Base-by-base conservation (phyloP, 1,284 basidiomycete genomes). In the Gymnopus androsaceus region DNA sequence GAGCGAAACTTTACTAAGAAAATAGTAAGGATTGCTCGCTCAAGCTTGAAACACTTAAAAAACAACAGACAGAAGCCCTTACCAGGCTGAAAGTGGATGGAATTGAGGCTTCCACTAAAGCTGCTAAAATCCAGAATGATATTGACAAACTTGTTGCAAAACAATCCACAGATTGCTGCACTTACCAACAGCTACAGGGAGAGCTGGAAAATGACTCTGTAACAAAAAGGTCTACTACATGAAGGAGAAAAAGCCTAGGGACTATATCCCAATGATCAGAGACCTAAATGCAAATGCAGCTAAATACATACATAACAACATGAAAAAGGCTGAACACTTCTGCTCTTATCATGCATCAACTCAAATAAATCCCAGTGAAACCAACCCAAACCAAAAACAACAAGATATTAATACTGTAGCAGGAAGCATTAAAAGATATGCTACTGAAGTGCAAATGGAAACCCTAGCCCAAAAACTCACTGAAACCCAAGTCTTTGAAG, bases 391-490 rank as follows among this genome's bases (percentile, higher is more conserved):
- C 6, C 14, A 15, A 14, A 40, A 40, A 40, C 37, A 40, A 40
- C 6, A 11, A 5, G n/a, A 40, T 12, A 40, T 40, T 7, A 6
- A 40, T 5, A 40, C 17, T 15, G 37, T 2, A 15, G 2, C 33
- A 21, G 17, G 3, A 42, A 47, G 15, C 7, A 3, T 47, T 42
- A 55, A 7, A 2, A 28, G 21, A 7, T 30, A 11, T 5, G 3
- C 4, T 5, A 45, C 19, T 3, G 4, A 31, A 14, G 0, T 36
- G 1, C 23, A 67, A 14, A 58, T 46, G 6, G 8, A 57, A 23
- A 38, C 59, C n/a, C n/a, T n/a, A n/a, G n/a, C 3, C 61, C 66
- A 44, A 48, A 64, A 3, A 40, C 54, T 34, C 7, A 34, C 8
- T 34, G 37, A 40, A 40, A n/a, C 11, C 6, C 7, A 6, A 15